Conservation (phyloP, 139 green algal species). For the Volvox reticuliferus region DNA sequence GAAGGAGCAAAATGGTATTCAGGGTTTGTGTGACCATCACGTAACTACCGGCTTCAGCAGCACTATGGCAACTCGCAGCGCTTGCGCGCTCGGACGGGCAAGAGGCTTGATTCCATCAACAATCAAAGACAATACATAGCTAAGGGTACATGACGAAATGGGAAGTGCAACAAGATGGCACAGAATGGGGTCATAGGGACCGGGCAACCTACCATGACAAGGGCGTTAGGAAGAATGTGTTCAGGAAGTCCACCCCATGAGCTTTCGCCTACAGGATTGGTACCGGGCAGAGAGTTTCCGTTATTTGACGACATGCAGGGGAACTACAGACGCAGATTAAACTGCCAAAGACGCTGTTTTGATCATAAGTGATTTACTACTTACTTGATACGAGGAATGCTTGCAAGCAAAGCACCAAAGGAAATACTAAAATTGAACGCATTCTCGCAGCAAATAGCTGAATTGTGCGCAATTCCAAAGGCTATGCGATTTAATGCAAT, state of each 20-base stretch:
- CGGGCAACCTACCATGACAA: conserved; percentile 26
- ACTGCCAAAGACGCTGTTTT: neutral
- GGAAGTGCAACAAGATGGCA: neutral
- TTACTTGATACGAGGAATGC: neutral
- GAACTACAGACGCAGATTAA: neutral
- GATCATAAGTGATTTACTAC: neutral
- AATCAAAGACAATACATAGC: too few relatives aligned
- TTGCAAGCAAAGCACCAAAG: neutral
- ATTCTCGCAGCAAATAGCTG: neutral
- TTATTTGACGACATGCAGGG: neutral
- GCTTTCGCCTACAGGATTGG: neutral
- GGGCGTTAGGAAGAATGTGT: neutral
- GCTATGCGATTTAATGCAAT: neutral
- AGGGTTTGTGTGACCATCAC: neutral
- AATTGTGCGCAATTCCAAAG: neutral
- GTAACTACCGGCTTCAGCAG: neutral
- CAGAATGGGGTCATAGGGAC: neutral
- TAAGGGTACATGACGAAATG: neutral
- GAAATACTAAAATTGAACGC: neutral
- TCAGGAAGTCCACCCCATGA: conserved; percentile 28
- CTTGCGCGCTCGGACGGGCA: too few relatives aligned
- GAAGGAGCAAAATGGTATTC: too few relatives aligned
- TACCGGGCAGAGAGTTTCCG: neutral
- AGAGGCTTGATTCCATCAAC: too few relatives aligned
- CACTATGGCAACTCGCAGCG: too few relatives aligned